Evolutionary conservation across 805 yeast genomes (phyloP), one percentile per base, ranked within the genome.

Genomic region (Myxozyma neotropica): DNA sequence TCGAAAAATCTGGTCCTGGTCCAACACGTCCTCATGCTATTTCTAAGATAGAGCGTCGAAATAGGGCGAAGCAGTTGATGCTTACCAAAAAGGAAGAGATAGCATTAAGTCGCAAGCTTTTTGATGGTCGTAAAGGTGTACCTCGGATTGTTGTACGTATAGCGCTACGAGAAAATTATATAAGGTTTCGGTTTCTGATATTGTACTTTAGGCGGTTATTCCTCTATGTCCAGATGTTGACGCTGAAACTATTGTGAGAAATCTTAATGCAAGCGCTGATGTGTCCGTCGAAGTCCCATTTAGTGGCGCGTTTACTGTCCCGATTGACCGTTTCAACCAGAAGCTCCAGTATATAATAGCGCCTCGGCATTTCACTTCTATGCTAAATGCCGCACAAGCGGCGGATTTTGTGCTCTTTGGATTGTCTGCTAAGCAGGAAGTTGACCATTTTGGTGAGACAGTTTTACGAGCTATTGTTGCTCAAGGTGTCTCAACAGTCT

Each of bases 331-430:
- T 59, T 94, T 88, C 75, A 88, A 87, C 72, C 81, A 93, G 52
- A 84, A 82, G 67, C 70, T 94, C 60, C 88, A 89, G 70, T 74
- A 82, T 58, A 78, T 92, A 53, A 81, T 90, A 2, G 75, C 87
- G 23, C 96, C 96, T 1, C 86, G 88, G 67, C 82, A 87, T 70
- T 80, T 91, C 53, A 72, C 89, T 38, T 77, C 87, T 19, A 80
- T 94, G 33, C 72, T 94, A 58, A 97, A 94, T 74, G 87, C 95
- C 35, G 89, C 95, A 19, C 89, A 89, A 70, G 83, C 89, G 4
- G 86, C 98, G 0, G 99, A 94, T 76, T 90, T 84, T 70, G 94
- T 91, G 2, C 76, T 95, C 0, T 88, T 94, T 72, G 95, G 92
- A n/a, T 77, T 94, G 43, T 89, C 96, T 58, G 96, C 96, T 6